phyloP scores from a whole-genome alignment of 2,329 filamentous ascomycete genomes.

The Cordyceps cicadae region DNA sequence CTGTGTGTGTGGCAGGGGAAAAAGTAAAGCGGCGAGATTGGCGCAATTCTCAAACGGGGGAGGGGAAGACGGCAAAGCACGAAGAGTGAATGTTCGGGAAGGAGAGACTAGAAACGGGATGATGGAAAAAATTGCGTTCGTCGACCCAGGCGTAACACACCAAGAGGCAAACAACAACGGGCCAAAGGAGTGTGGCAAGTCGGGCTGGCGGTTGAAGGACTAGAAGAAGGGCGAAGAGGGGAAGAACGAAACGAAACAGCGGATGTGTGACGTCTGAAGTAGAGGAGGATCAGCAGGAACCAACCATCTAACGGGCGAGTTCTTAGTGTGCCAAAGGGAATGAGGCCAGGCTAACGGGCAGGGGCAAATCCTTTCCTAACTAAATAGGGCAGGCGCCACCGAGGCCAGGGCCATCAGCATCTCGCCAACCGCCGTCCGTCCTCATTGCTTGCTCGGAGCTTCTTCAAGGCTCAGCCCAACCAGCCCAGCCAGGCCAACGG shows the following conservation, averaged over 20 bases:
- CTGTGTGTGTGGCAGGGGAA: not conserved
- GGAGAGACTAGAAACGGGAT: constrained; percentile 19
- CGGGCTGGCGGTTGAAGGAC: too few relatives aligned
- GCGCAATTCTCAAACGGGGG: constrained; percentile 1
- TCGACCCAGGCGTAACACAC: not conserved
- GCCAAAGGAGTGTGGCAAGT: constrained; percentile 5
- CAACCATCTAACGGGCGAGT: not conserved
- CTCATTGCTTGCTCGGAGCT: not conserved
- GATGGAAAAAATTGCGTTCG: not conserved
- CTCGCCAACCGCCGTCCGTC: not conserved
- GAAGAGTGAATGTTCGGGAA: constrained; percentile 5
- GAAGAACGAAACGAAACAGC: not conserved
- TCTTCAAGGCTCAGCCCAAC: too few relatives aligned
- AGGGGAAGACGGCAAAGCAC: not conserved
- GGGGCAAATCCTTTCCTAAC: not conserved
- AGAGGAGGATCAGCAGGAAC: not conserved
- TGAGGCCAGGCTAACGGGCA: not conserved
- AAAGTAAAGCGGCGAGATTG: not conserved
- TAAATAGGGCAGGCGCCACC: constrained; percentile 3
- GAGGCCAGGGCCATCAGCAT: too few relatives aligned
- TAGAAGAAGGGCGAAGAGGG: not conserved
- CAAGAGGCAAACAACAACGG: constrained; percentile 18
- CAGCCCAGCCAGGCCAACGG: not conserved
- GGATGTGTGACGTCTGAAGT: not conserved
- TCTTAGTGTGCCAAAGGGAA: not conserved